Conservation (phyloP, 23 red algal species). For the Cyanidioschyzon merolae region DNA sequence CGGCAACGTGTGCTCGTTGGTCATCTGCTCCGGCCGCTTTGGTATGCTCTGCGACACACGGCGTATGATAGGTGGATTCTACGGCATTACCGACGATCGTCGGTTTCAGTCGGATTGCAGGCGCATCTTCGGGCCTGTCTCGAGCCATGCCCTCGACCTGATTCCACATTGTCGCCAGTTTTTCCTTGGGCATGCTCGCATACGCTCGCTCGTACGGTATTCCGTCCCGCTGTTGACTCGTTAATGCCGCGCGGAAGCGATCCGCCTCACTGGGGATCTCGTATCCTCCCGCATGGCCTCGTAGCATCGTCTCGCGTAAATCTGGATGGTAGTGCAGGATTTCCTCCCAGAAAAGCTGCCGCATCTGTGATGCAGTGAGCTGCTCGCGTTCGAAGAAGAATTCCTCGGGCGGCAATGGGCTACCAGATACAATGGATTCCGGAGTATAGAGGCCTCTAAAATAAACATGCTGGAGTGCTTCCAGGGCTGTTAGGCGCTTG, state of each 20-base stretch:
- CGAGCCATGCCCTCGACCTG: not conserved
- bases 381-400: constrained; percentile 67
- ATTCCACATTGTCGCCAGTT: constrained; percentile 6
- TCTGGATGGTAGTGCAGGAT: constrained; percentile 84
- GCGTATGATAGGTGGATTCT: not conserved
- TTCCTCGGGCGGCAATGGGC: constrained; percentile 52
- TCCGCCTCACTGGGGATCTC: constrained; percentile 27
- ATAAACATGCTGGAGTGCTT: constrained; percentile 81
- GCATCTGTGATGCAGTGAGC: constrained; percentile 33
- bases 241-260: constrained; percentile 18
- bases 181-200: constrained; percentile 10
- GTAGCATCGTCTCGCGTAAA: constrained; percentile 31
- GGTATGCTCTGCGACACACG: not conserved
- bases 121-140: not conserved
- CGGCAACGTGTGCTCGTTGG: not conserved
- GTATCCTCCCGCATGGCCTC: not conserved
- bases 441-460: constrained; percentile 52
- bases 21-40: not conserved
- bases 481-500: constrained; percentile 43
- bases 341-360: constrained; percentile 73
- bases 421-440: constrained; percentile 23
- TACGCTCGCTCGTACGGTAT: not conserved
- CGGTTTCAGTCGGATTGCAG: not conserved
- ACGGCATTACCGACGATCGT: not conserved
- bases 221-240: not conserved